Conservation (phyloP, 208 protist genomes). For the Tritrichomonas musculus region DNA sequence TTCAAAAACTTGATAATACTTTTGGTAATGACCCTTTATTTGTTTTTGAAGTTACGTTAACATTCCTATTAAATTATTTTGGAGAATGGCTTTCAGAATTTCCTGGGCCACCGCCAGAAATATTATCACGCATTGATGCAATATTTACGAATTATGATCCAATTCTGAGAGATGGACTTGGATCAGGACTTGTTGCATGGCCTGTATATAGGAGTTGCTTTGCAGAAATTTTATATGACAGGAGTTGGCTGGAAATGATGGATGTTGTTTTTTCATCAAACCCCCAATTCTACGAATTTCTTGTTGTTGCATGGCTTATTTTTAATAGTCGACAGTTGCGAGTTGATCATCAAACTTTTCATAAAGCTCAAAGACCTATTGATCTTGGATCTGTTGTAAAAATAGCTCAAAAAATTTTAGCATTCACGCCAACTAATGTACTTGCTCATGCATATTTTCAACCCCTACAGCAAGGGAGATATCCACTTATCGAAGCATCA, state of each 20-base stretch:
- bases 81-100: not conserved
- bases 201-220: not conserved
- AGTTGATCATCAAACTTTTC: not conserved
- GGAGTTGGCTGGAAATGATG: constrained; percentile 12
- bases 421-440: not conserved
- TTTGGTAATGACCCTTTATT: not conserved
- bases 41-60: not conserved
- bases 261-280: constrained; percentile 18
- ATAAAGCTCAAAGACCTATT: not conserved
- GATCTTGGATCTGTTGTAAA: not conserved
- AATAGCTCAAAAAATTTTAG: not conserved
- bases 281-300: constrained; percentile 14
- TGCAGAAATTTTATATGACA: not conserved
- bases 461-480: not conserved
- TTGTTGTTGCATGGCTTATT: constrained; percentile 5
- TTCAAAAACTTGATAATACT: not conserved
- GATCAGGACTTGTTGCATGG: not conserved
- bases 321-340: not conserved
- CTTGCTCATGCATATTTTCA: not conserved
- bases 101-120: not conserved
- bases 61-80: not conserved
- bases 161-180: not conserved
- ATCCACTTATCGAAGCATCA: not conserved
- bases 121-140: not conserved
- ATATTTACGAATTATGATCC: not conserved